These are phyloP conservation scores for Calonectria crousiana DNA, from an alignment of 2,329 filamentous ascomycete genomes.

Conservation along the genomic window DNA sequence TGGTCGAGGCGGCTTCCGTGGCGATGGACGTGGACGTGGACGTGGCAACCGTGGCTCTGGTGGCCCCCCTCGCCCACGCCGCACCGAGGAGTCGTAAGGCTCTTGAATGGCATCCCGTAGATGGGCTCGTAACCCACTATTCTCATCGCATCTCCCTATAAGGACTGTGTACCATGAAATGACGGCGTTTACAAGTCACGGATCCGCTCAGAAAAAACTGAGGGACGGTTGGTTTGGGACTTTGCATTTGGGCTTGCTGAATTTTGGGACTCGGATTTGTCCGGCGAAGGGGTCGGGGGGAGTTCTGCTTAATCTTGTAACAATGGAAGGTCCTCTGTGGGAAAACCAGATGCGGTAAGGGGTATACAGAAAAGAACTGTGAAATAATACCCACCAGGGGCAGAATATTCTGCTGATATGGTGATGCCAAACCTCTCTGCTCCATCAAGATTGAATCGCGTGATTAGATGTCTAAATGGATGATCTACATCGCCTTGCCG, in stretches of 20 bases:
- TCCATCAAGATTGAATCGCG: constrained; percentile 13
- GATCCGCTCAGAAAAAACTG: constrained; percentile 41
- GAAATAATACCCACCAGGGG: constrained; percentile 43
- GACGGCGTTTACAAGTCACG: constrained; percentile 53
- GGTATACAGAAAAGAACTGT: constrained; percentile 41
- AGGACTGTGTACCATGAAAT: constrained; percentile 56
- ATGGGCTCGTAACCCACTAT: constrained; percentile 43
- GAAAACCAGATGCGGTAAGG: constrained; percentile 33
- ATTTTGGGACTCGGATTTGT: constrained; percentile 45
- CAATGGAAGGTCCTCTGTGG: constrained; percentile 39
- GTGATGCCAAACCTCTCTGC: constrained; percentile 16
- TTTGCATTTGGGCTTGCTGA: constrained; percentile 47
- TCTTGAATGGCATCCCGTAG: constrained; percentile 41
- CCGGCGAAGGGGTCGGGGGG: constrained; percentile 44
- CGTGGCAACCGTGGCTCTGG: constrained; percentile 53
- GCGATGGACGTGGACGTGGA: constrained; percentile 59
- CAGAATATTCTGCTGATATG: constrained; percentile 17
- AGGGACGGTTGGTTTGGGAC: constrained; percentile 42
- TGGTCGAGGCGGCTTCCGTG: constrained; percentile 64
- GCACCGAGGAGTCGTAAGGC: constrained; percentile 55
- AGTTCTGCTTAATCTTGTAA: constrained; percentile 45
- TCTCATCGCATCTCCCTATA: constrained; percentile 47
- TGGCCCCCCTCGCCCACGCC: constrained; percentile 52
- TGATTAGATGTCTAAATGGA: constrained; percentile 24
- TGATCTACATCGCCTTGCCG: not conserved